A percentile compares a stretch with the other conserved stretches of the same genome.
Conservation (phyloP, 148 eudicot genomes). For the Rhododendron ovatum region DNA sequence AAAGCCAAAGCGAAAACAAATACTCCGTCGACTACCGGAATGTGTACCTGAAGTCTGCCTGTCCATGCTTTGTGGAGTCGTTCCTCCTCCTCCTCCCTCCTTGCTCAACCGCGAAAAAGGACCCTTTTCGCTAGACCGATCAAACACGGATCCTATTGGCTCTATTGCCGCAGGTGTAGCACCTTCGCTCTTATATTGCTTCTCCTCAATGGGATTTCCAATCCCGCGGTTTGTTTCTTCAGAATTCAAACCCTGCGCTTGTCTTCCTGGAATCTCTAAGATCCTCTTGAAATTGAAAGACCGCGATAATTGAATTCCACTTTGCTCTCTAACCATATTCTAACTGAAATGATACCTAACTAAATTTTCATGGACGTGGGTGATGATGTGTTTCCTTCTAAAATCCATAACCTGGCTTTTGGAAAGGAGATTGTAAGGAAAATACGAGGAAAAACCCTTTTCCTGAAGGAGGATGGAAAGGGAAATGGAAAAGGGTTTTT, state of each 20-base stretch:
- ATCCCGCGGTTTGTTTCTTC: not conserved
- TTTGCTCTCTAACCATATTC: conserved; percentile 18
- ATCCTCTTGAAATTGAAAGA: conserved; percentile 16
- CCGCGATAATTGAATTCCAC: conserved; percentile 2
- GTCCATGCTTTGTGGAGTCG: not conserved
- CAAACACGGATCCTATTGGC: not conserved
- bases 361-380: not conserved
- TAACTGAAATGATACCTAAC: not conserved
- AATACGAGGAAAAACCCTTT: conserved; percentile 8
- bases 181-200: conserved; percentile 10
- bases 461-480: not conserved
- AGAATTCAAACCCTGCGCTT: conserved; percentile 9
- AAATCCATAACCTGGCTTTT: not conserved
- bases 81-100: conserved; percentile 8
- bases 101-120: conserved; percentile 10
- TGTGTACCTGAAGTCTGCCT: conserved; percentile 15
- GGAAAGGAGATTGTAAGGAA: not conserved
- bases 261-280: conserved; percentile 18
- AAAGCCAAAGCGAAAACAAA: not conserved
- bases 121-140: conserved; percentile 5
- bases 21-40: not conserved
- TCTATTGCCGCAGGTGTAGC: not conserved
- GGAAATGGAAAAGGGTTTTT: conserved; percentile 18
- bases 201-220: conserved; percentile 5
- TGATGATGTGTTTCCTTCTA: not conserved